These are phyloP conservation scores for Grifola frondosa DNA, from an alignment of 1,284 basidiomycete genomes.

Conservation along the genomic window DNA sequence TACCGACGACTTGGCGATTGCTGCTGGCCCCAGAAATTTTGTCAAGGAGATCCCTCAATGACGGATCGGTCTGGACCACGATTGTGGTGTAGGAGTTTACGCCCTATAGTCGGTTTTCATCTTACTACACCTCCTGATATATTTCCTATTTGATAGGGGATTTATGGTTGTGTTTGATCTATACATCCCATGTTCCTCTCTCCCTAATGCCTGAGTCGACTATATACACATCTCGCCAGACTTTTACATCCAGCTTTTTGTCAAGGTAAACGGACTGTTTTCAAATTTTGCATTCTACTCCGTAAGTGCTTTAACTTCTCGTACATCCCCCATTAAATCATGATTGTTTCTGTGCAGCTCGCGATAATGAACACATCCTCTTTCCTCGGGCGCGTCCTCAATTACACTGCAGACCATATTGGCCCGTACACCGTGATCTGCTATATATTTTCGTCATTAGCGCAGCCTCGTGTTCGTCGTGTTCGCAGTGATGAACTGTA, in stretches of 20 bases:
- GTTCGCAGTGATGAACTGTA: slow-evolving; percentile 14
- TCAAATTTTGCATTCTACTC: slow-evolving; percentile 43
- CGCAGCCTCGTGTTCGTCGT: slow-evolving; percentile 19
- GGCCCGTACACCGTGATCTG: slow-evolving; percentile 20
- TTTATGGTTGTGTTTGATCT: neutral
- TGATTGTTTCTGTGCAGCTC: slow-evolving; percentile 16
- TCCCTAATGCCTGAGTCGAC: too few relatives aligned
- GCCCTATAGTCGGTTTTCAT: too few relatives aligned
- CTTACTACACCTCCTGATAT: slow-evolving; percentile 9
- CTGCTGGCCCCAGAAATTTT: neutral
- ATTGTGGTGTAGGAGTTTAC: too few relatives aligned
- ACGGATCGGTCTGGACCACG: too few relatives aligned
- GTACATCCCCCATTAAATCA: neutral
- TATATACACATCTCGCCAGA: slow-evolving; percentile 25
- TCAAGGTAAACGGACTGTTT: slow-evolving; percentile 39
- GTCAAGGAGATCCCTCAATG: slow-evolving; percentile 12
- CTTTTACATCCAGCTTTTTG: slow-evolving; percentile 52
- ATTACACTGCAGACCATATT: slow-evolving; percentile 15
- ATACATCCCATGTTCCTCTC: slow-evolving; percentile 8
- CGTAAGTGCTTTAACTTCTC: slow-evolving; percentile 25
- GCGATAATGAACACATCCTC: slow-evolving; percentile 21
- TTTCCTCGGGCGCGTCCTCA: slow-evolving; percentile 14
- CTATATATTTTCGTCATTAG: slow-evolving; percentile 1
- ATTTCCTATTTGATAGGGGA: slow-evolving; percentile 11
- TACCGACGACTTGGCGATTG: too few relatives aligned